Percentiles rank a stretch among this genome's conserved stretches.
phyloP scores from a whole-genome alignment of 2,329 filamentous ascomycete genomes.

The Annulohypoxylon truncatum region DNA sequence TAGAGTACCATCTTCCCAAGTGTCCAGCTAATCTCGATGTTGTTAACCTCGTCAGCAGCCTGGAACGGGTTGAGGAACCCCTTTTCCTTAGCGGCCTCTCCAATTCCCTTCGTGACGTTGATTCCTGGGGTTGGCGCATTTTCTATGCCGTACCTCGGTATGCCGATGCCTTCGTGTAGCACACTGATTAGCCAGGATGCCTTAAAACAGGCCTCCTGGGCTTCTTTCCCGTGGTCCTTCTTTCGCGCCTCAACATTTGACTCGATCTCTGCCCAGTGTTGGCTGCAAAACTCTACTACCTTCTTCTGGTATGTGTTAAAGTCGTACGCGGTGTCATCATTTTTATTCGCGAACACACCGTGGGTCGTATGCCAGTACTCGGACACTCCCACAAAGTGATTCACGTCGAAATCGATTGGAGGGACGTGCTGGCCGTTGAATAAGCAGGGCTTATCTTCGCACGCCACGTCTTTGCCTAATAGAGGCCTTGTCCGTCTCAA shows the following conservation, averaged over 20 bases:
- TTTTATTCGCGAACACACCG: slow-evolving; percentile 84
- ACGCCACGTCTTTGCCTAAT: slow-evolving; percentile 88
- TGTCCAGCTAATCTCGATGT: slow-evolving; percentile 96
- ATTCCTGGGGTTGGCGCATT: slow-evolving; percentile 62
- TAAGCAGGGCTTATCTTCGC: slow-evolving; percentile 84
- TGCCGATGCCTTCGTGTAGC: slow-evolving; percentile 93
- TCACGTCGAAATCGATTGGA: slow-evolving; percentile 95
- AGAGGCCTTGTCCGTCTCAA: slow-evolving; percentile 84
- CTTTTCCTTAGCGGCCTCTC: slow-evolving; percentile 76
- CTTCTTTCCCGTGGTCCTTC: slow-evolving; percentile 82
- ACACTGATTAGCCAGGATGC: slow-evolving; percentile 98
- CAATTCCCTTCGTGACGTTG: slow-evolving; percentile 78
- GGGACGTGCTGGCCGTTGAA: slow-evolving; percentile 93
- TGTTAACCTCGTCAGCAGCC: slow-evolving; percentile 91
- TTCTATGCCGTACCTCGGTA: slow-evolving; percentile 86
- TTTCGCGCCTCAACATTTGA: slow-evolving; percentile 72
- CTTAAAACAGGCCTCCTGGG: slow-evolving; percentile 94
- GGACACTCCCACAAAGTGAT: slow-evolving; percentile 97
- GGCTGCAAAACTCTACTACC: slow-evolving; percentile 86
- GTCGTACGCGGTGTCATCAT: slow-evolving; percentile 83
- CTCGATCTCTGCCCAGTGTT: slow-evolving; percentile 83
- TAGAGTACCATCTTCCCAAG: slow-evolving; percentile 97
- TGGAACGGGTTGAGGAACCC: slow-evolving; percentile 88
- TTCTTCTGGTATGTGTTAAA: slow-evolving; percentile 88
- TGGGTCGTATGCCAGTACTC: slow-evolving; percentile 99